Base-by-base conservation (phyloP, 2,329 filamentous ascomycete genomes). In the Colletotrichum costaricense region DNA sequence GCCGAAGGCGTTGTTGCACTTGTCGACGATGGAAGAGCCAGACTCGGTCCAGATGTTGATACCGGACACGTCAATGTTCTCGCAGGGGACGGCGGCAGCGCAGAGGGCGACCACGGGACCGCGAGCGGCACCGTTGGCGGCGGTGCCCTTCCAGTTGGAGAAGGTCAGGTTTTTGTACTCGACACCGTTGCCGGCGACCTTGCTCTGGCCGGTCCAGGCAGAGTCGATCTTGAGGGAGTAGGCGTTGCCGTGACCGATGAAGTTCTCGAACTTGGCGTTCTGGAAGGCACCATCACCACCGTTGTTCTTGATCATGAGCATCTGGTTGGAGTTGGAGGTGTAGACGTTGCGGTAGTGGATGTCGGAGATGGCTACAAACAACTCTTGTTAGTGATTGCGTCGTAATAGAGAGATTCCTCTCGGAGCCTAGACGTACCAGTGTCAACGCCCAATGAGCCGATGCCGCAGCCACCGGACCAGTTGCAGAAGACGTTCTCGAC, bases 231-330 rank as follows among this genome's bases (percentile, higher is more conserved):
- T 82, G 28, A 90, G 81, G 12, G 85, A 86, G 81, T 91, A 91
- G 4, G 89, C 89, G 73, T 91, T 92, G 70, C 82, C 81, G 78
- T 89, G 88, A 52, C 90, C 89, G 77, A 89, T 88, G 79, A 91
- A 92, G 81, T 90, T 90, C 76, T 88, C 86, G 54, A 91, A 84
- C 1, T 84, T 76, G 16, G 84, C 81, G 75, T 90, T 86, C 55
- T 83, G 83, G 5, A 91, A 85, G 2, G 81, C 84, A 26, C 89
- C 90, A 69, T 79, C 84, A 49, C 90, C 90, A 55, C 90, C 90
- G 76, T 90, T 88, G 66, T 85, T 87, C 80, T 91, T 92, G 82
- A 91, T 86, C 88, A 90, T 89, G 80, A 87, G 86, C 89, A 91
- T 91, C 77, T 91, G 88, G 83, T 91, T 91, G 11, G 86, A 87